phyloP scores from a whole-genome alignment of 2,329 filamentous ascomycete genomes.

The Scedosporium dehoogii region DNA sequence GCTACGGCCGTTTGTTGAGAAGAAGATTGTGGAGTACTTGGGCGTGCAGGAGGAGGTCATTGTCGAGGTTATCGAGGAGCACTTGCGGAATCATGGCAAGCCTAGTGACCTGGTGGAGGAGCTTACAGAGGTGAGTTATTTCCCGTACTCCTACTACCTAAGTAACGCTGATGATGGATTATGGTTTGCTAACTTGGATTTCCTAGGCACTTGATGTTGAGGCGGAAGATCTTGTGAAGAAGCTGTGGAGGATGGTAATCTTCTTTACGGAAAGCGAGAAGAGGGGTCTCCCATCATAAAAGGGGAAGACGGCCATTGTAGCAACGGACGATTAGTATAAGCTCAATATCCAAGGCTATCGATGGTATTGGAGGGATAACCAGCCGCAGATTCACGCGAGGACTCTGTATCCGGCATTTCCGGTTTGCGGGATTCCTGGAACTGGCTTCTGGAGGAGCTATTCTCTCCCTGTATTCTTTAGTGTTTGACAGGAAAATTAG shows the following conservation, averaged over 20 bases:
- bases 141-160: constrained; percentile 1
- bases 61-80: constrained; percentile 84
- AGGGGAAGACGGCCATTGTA: background rate
- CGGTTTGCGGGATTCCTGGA: no score
- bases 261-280: constrained; percentile 96
- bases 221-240: constrained; percentile 86
- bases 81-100: constrained; percentile 63
- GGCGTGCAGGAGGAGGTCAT: constrained; percentile 94
- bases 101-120: constrained; percentile 78
- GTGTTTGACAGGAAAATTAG: no score
- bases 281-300: constrained; percentile 63
- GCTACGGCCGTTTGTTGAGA: constrained; percentile 88
- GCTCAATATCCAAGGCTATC: no score
- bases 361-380: no score
- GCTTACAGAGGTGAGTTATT: constrained; percentile 63
- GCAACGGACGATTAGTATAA: background rate
- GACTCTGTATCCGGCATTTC: no score
- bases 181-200: background rate
- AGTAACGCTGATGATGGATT: no score
- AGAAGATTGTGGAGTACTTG: constrained; percentile 95
- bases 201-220: constrained; percentile 80
- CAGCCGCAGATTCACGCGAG: no score
- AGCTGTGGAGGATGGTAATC: constrained; percentile 96
- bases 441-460: background rate
- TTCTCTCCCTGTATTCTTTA: background rate